Base-by-base conservation (phyloP, 495 filamentous ascomycete genomes). In the Trichoderma erinaceum region DNA sequence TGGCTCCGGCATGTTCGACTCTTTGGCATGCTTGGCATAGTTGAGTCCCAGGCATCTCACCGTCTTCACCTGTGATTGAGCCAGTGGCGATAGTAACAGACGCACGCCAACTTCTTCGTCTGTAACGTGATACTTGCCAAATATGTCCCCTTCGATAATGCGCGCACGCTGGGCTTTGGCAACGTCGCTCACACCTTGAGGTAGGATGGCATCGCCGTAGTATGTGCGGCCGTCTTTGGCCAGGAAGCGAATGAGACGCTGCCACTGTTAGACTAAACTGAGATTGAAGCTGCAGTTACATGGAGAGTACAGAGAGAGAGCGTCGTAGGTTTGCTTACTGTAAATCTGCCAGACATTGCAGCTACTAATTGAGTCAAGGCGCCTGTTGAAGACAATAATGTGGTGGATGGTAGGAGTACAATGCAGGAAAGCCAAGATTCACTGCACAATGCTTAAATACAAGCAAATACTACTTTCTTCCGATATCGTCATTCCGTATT, bases 181-280 rank as follows among this genome's bases (percentile, higher is more conserved):
- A 69, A 93, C 85, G 71, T 95, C 89, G 65, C 74, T 87, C 38
- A 86, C 79, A 10, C 89, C 89, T 0, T 78, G 41, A 15, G 92
- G 88, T 41, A 95, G 85, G 61, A 93, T 85, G 68, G 92, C 90
- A 77, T 96, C 90, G 68, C 92, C 92, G 72, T 93, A 93, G 79
- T 95, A 93, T 46, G 84, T 85, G 58, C 83, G 81, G 74, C 90
- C 91, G 73, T 93, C 88, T 70, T 84, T 86, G 71, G 90, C 87
- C 15, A 92, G 81, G 79, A 95, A 95, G 67, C 91, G 89, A 69
- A 96, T 80, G 41, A 95, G 88, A 72, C 88, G 85, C 90, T 93
- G 70, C 23, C 10, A 12, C 27, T 12, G 56, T n/a, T n/a, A 56
- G 50, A 16, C 12, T 16, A 4, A 3, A 25, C 4, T 56, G 10